phyloP scores from a whole-genome alignment of 169 alveolate species.

The Plasmodium gallinaceum region DNA sequence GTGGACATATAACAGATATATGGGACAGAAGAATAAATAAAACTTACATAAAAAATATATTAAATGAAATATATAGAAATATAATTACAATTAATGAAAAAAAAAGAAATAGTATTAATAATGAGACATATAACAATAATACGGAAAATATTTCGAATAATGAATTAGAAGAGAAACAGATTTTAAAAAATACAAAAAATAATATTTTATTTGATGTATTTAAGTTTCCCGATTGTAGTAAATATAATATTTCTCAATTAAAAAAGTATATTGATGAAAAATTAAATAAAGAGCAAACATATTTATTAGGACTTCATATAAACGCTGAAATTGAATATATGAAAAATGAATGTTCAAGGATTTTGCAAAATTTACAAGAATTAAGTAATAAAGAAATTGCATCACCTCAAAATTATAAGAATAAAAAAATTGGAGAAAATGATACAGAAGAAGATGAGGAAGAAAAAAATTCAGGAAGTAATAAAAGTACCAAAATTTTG shows the following conservation, averaged over 20 bases:
- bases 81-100: constrained; percentile 33
- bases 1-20: constrained; percentile 98
- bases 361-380: constrained; percentile 90
- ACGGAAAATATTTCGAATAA: not conserved
- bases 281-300: constrained; percentile 93
- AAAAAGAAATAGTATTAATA: constrained; percentile 6
- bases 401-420: constrained; percentile 40
- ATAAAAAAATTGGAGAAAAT: not conserved
- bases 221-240: constrained; percentile 96
- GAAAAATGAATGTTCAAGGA: constrained; percentile 91
- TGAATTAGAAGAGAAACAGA: constrained; percentile 88
- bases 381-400: constrained; percentile 47
- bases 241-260: constrained; percentile 92
- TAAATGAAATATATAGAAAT: constrained; percentile 58
- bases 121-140: not conserved
- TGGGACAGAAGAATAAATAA: constrained; percentile 97
- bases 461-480: constrained; percentile 83
- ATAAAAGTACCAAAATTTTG: constrained; percentile 89
- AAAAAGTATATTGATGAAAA: constrained; percentile 95
- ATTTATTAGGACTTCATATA: constrained; percentile 95
- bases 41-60: constrained; percentile 86
- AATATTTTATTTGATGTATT: constrained; percentile 93
- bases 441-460: constrained; percentile 69
- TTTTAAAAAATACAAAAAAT: constrained; percentile 91
- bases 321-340: constrained; percentile 97